Conservation (phyloP, 2,329 filamentous ascomycete species). For the Fusarium acutatum region DNA sequence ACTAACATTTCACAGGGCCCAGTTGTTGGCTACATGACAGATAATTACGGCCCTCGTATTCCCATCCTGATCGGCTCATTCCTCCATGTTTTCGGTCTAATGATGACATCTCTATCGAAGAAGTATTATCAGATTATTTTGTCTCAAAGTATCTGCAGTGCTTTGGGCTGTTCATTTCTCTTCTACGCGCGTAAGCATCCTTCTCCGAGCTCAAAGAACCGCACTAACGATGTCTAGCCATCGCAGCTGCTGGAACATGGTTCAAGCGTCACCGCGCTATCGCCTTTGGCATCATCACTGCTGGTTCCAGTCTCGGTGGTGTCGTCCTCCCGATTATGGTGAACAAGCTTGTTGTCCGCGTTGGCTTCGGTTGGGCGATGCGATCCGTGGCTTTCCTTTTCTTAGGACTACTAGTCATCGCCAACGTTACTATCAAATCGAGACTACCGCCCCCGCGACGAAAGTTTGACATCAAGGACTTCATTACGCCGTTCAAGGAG, state of each 20-base stretch:
- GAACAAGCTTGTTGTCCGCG: slow-evolving; percentile 43
- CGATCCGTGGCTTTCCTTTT: slow-evolving; percentile 51
- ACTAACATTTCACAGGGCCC: slow-evolving; percentile 53
- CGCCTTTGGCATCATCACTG: slow-evolving; percentile 48
- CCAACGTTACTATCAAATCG: slow-evolving; percentile 44
- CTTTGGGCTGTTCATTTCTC: slow-evolving; percentile 42
- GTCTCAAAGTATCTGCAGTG: slow-evolving; percentile 50
- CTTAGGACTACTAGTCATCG: slow-evolving; percentile 44
- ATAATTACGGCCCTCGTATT: slow-evolving; percentile 69
- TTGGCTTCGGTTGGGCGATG: slow-evolving; percentile 54
- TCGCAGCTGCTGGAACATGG: slow-evolving; percentile 35
- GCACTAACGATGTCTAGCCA: neutral
- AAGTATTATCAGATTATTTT: slow-evolving; percentile 55
- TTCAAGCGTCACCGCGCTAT: slow-evolving; percentile 47
- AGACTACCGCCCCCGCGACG: slow-evolving; percentile 27
- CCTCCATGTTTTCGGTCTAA: slow-evolving; percentile 67
- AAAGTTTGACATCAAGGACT: neutral
- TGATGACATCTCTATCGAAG: slow-evolving; percentile 65
- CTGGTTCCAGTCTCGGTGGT: slow-evolving; percentile 50
- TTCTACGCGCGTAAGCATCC: slow-evolving; percentile 22
- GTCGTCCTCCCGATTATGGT: slow-evolving; percentile 54
- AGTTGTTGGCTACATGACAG: slow-evolving; percentile 68
- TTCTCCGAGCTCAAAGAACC: too few species aligned
- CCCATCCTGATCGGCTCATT: slow-evolving; percentile 63
- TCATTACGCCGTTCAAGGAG: slow-evolving; percentile 2